Base-by-base conservation (phyloP, 2,329 filamentous ascomycete species). In the Fulvia fulva region DNA sequence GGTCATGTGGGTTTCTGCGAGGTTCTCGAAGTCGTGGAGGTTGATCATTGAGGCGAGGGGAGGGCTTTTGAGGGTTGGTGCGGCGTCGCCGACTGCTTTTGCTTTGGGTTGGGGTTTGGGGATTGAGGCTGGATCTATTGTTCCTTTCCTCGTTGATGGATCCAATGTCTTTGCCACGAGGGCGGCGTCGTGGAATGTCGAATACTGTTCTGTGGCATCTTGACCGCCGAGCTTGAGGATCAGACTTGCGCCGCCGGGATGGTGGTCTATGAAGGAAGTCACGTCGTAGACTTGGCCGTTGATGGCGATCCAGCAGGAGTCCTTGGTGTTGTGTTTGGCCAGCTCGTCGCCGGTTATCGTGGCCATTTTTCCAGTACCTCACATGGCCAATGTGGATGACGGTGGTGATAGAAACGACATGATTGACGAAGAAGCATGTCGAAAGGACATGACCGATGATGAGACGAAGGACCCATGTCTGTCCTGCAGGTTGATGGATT, bases 201-300 rank as follows among this genome's bases (percentile, higher is more conserved):
- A 77, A 72, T 81, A 87, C 58, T 74, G 78, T 56, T 73, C 74
- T 19, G 79, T 82, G 2, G 80, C 81, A 70, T 84, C 81, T 44
- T 75, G 74, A 37, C 81, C 82, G 23, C 80, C 81, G 61, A 80
- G 74, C 45, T 76, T 70, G 7, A 78, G 67, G 30, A 85, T 73
- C 68, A 76, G 66, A 21, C 70, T 72, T 64, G 63, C 68, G 58
- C 90, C 91, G 60, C 91, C 91, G 23, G 91, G 91, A 70, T 95
- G 91, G 74, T 95, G 89, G 11, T 88, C 87, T n/a, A 94, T 76
- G 72, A 94, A 95, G 45, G 91, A 89, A 3, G 91, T 95, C 58
- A 95, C 89, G 79, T 96, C 90, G 77, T 94, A 97, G 63, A 96
- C 90, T 65, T 90, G 84, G 66, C 88, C 89, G 73, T 96, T 93